phyloP scores from a whole-genome alignment of 2,329 filamentous ascomycete genomes.

The Cordyceps tenuipes region DNA sequence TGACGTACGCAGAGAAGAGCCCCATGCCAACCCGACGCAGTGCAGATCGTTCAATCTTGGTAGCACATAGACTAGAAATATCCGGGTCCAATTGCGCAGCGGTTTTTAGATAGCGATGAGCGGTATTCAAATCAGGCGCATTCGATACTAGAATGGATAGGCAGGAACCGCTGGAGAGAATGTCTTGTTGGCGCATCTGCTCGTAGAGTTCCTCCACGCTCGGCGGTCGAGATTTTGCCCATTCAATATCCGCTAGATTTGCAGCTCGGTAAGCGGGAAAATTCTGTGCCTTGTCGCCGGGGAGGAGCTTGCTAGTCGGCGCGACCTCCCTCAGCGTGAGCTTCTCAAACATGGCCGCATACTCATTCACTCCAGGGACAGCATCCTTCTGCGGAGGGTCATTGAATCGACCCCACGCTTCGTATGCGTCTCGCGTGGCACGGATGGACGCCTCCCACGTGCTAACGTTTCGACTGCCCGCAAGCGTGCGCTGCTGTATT shows the following conservation, averaged over 20 bases:
- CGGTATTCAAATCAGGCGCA: constrained; percentile 39
- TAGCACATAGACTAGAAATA: constrained; percentile 15
- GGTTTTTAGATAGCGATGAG: constrained; percentile 41
- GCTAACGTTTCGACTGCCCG: constrained; percentile 17
- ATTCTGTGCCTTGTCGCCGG: constrained; percentile 53
- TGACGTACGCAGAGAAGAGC: constrained; percentile 43
- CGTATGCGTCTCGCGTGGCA: constrained; percentile 51
- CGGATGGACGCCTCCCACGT: constrained; percentile 49
- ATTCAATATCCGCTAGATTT: constrained; percentile 58
- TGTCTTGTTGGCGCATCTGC: constrained; percentile 43
- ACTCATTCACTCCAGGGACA: constrained; percentile 36
- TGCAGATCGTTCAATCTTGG: constrained; percentile 17
- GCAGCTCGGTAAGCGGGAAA: constrained; percentile 26
- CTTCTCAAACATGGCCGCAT: constrained; percentile 53
- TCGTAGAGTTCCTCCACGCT: constrained; percentile 48
- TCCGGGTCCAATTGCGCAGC: constrained; percentile 20
- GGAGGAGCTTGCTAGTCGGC: constrained; percentile 28
- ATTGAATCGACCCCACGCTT: constrained; percentile 49
- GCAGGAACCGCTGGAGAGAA: constrained; percentile 40
- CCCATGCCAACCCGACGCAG: constrained; percentile 21
- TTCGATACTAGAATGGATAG: constrained; percentile 49
- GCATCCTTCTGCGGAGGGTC: constrained; percentile 26
- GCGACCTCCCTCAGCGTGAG: constrained; percentile 30
- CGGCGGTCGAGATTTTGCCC: constrained; percentile 53
- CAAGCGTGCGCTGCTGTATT: constrained; percentile 37